Base-by-base conservation (phyloP, 2,329 filamentous ascomycete genomes). In the Pyrenochaeta sp. region DNA sequence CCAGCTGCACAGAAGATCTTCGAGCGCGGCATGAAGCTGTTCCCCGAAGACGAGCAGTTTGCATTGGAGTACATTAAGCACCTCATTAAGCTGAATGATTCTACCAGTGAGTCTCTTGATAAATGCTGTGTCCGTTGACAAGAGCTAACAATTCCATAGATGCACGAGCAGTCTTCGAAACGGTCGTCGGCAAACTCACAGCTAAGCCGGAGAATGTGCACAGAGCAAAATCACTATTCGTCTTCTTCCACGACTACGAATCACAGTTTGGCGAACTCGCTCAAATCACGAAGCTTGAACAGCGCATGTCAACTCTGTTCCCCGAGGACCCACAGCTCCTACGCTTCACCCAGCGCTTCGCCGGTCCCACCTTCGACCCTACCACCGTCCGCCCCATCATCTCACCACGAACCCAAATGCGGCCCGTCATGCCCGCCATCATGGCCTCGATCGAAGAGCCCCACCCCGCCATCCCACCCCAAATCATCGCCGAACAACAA, bases 21-120 rank as follows among this genome's bases (percentile, higher is more conserved):
- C 57, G 94, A 99, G 68, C 88, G 93, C 31, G 94, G 94, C 14
- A 86, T 93, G 53, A 94, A 90, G 65, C 78, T 99, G 9, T 99
- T 97, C 65, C 93, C 93, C 0, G 90, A 95, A 35, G 93, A 97
- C 62, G 92, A 96, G 68, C 81, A 85, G 44, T 97, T 97, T 72
- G 90, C 95, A 52, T 81, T 99, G 37, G 92, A 97, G 71, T 97
- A 99, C 70, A 80, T 99, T 60, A 96, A 96, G 75, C 94, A 96
- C 71, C 77, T 99, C 47, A 88, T 97, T 61, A 87, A 89, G 9
- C 90, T 89, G 67, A 93, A 96, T 60, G 94, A 99, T 71, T 87
- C 91, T 34, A 96, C 90, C 21, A 96, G 90, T 95, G 81, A 80
- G 89, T 80, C 23, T 4, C 41, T 28, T 60, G 11, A 8, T 6